phyloP scores from a whole-genome alignment of 208 protist genomes.

The Leishmania aethiopica region DNA sequence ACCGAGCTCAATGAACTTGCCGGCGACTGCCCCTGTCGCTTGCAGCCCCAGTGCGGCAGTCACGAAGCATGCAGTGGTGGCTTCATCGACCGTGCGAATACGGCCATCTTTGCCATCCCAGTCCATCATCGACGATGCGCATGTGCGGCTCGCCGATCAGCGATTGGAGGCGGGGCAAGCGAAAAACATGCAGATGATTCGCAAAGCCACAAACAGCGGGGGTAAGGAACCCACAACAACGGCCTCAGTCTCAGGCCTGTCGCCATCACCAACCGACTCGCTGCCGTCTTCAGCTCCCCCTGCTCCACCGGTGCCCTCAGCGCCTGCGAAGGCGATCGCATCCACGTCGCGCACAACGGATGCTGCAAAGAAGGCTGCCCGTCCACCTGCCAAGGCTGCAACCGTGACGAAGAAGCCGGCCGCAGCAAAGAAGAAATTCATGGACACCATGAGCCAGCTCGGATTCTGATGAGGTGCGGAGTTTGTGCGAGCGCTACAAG shows the following conservation, averaged over 20 bases:
- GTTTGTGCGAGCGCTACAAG: background rate
- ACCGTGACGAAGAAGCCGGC: background rate
- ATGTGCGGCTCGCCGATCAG: background rate
- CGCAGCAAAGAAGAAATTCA: conserved; percentile 25
- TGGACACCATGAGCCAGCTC: conserved; percentile 53
- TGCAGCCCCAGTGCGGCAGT: too few species aligned
- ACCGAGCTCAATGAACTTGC: background rate
- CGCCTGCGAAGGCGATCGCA: background rate
- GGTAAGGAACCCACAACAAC: background rate
- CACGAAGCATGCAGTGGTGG: background rate
- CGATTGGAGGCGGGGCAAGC: background rate
- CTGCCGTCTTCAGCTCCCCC: background rate
- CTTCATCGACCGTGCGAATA: background rate
- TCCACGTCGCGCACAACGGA: background rate
- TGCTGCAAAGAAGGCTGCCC: background rate
- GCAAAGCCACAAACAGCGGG: background rate
- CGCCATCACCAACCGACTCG: background rate
- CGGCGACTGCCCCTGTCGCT: background rate
- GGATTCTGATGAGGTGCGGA: conserved; percentile 33
- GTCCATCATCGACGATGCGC: background rate
- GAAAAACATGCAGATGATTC: background rate
- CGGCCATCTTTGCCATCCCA: background rate
- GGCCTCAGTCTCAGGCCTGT: background rate
- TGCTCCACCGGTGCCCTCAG: background rate
- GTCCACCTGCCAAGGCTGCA: background rate